Conservation (phyloP, 2,329 filamentous ascomycete genomes). For the Chaetomium strumarium region DNA sequence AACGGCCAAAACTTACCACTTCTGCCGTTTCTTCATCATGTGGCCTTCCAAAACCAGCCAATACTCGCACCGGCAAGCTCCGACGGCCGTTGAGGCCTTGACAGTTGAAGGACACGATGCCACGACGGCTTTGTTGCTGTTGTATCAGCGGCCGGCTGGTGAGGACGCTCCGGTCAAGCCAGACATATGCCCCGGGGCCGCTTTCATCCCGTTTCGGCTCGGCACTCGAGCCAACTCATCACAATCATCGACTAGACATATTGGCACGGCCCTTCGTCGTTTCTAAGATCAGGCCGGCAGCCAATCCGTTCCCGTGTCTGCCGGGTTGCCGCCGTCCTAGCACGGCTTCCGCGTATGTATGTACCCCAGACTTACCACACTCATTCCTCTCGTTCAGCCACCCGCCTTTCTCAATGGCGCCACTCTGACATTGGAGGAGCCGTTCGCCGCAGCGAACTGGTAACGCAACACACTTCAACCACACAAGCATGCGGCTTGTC, state of each 20-base stretch:
- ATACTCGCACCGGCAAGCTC: background rate
- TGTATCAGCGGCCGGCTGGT: background rate
- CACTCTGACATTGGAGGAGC: constrained; percentile 20
- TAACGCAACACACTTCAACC: constrained; percentile 11
- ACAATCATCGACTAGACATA: background rate
- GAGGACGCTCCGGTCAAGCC: background rate
- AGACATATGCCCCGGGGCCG: background rate
- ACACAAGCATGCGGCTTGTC: constrained; percentile 8
- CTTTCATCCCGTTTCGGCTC: background rate
- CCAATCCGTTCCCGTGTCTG: constrained; percentile 22
- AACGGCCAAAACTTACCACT: constrained; percentile 14
- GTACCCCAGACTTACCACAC: constrained; percentile 8
- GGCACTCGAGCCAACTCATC: background rate
- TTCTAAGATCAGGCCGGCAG: constrained; percentile 9
- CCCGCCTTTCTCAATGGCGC: background rate
- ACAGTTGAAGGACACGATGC: constrained; percentile 14
- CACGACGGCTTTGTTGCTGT: constrained; percentile 2
- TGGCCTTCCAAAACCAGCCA: constrained; percentile 8
- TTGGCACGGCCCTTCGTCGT: background rate
- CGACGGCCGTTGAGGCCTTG: background rate
- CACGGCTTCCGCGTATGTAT: background rate
- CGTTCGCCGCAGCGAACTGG: constrained; percentile 12
- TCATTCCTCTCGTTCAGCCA: constrained; percentile 3
- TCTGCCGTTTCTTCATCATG: constrained; percentile 22
- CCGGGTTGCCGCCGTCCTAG: background rate